Evolutionary conservation across 2,329 filamentous ascomycete species (phyloP), one percentile per base, ranked within the genome.

Genomic region (Cordyceps militaris): DNA sequence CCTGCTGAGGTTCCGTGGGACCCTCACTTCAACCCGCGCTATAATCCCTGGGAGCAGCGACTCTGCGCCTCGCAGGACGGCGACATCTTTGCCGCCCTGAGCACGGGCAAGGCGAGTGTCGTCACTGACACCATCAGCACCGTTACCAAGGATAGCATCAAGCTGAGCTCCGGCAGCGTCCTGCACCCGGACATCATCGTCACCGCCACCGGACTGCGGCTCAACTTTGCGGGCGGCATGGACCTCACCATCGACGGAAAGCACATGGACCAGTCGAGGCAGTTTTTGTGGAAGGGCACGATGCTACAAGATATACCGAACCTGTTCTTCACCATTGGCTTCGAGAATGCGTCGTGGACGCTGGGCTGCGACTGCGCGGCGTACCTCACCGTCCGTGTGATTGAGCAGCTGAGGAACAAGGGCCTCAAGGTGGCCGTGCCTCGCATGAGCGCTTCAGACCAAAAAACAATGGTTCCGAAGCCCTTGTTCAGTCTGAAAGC

Each of bases 221-320:
- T 87, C 44, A 67, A 73, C 10, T 72, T 87, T 38, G 80, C 77
- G 1, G 83, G 83, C 24, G 74, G 75, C 21, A 76, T 81, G 32
- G 65, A 71, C 2, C 62, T 86, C 13, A 65, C 66, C 1, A 70
- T 87, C 7, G 81, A 88, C 61, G 78, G 77, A 6, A 61, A 71
- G 19, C 65, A 68, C 0, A 61, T 83, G 42, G 64, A 77, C 11
- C 62, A 78, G 24, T 61, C 71, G 0, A 69, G 74, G 1, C 77
- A 77, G 51, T 80, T 77, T 63, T 66, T 79, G 1, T 88, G 84
- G 85, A 80, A 81, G 63, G 73, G 76, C 7, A 70, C 76, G 47
- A 86, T 88, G 84, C 66, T 88, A 1, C 75, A 85, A 61, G 80
- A 80, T 48, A 69, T 87, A 2, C 85, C 85, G 1, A 88, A 88